phyloP scores from a whole-genome alignment of 176 grass and related monocot species.

The Oryza brachyantha region DNA sequence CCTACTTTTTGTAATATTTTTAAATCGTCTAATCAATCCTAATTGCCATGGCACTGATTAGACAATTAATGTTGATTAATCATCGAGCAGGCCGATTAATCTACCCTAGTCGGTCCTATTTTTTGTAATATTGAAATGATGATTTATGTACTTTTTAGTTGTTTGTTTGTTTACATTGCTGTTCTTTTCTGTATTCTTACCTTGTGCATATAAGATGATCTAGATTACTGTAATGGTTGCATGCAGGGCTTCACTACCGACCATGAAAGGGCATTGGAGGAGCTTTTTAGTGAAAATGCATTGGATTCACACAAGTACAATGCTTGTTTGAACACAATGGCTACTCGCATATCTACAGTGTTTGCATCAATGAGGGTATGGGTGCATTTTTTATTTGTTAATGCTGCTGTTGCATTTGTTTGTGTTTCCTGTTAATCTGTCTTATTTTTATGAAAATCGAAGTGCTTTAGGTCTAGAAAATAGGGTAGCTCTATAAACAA shows the following conservation, averaged over 20 bases:
- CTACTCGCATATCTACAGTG: conserved; percentile 79
- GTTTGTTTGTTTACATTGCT: too few relatives aligned
- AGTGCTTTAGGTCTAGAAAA: neutral
- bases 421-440: neutral
- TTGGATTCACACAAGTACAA: conserved; percentile 89
- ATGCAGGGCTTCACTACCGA: conserved; percentile 88
- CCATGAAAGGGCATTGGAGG: conserved; percentile 95
- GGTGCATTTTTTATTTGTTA: conserved; percentile 17
- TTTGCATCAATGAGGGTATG: conserved; percentile 87
- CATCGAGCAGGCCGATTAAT: too few relatives aligned
- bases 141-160: too few relatives aligned
- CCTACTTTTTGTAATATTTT: neutral
- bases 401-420: conserved; percentile 8
- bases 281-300: conserved; percentile 93
- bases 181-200: too few relatives aligned
- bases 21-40: too few relatives aligned
- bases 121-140: too few relatives aligned
- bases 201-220: too few relatives aligned
- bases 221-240: conserved; percentile 18
- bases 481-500: too few relatives aligned
- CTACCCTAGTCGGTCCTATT: too few relatives aligned
- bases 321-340: conserved; percentile 88
- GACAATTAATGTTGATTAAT: too few relatives aligned
- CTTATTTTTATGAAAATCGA: neutral
- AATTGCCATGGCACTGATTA: too few relatives aligned